Percentiles rank a stretch among this genome's conserved stretches.
These are phyloP conservation scores for Entoloma clypeatum DNA, from an alignment of 1,284 basidiomycete genomes.

Conservation along the genomic window DNA sequence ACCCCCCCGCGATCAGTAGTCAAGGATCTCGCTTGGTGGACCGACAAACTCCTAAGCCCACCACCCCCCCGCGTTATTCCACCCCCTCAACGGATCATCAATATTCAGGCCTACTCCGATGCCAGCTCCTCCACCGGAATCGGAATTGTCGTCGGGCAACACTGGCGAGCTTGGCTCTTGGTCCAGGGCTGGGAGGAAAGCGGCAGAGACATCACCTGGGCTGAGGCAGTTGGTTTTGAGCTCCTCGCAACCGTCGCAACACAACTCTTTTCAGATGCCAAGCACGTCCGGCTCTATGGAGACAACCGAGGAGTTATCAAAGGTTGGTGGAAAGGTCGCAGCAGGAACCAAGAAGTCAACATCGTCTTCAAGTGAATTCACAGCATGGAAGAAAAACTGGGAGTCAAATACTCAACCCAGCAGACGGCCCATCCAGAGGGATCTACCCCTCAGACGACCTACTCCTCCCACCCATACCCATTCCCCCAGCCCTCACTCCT, in stretches of 20 bases:
- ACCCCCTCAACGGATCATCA: conserved; percentile 23
- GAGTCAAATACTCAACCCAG: conserved; percentile 35
- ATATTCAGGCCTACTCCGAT: conserved; percentile 34
- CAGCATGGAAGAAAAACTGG: conserved; percentile 22
- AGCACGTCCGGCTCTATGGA: conserved; percentile 24
- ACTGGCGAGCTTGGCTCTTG: conserved; percentile 34
- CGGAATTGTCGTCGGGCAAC: conserved; percentile 30
- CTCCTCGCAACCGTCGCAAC: conserved; percentile 21
- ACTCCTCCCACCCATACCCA: conserved; percentile 31
- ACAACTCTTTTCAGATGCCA: conserved; percentile 11
- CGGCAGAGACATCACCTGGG: conserved; percentile 27
- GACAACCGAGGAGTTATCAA: conserved; percentile 35
- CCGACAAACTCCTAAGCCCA: conserved; percentile 14
- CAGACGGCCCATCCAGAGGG: conserved; percentile 38
- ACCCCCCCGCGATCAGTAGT: conserved; percentile 17
- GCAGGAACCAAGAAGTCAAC: conserved; percentile 24
- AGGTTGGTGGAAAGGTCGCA: conserved; percentile 29
- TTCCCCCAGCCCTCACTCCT: conserved; percentile 23
- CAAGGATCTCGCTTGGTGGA: conserved; percentile 36
- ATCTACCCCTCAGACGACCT: conserved; percentile 22
- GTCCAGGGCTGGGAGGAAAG: conserved; percentile 28
- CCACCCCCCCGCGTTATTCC: conserved; percentile 24
- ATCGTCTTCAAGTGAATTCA: conserved; percentile 32
- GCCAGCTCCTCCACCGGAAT: conserved; percentile 37
- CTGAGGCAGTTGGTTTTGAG: conserved; percentile 32